Evolutionary conservation across 192 early-diverging fungal species (phyloP).

Genomic region (Coemansia sp.): DNA sequence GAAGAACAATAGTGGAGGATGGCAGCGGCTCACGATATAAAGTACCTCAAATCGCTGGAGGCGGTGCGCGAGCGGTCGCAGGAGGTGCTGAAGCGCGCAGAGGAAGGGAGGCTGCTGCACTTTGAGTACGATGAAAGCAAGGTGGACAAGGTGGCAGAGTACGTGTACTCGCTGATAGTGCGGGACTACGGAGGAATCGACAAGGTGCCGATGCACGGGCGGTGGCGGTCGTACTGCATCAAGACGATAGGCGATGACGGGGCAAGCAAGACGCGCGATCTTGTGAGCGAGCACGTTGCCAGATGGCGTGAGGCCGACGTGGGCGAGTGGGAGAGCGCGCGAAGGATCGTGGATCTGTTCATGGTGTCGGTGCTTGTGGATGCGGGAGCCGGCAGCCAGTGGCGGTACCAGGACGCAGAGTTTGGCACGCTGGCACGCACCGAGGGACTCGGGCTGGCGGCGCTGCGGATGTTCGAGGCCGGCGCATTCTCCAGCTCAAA

Average conservation of each 20-base stretch:
- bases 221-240: slow-evolving; percentile 78
- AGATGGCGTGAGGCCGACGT: slow-evolving; percentile 25
- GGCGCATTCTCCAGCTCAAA: slow-evolving; percentile 74
- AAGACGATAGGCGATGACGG: slow-evolving; percentile 24
- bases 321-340: slow-evolving; percentile 56
- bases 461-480: slow-evolving; percentile 77
- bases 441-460: slow-evolving; percentile 86
- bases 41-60: slow-evolving; percentile 65
- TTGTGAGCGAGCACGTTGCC: slow-evolving; percentile 51
- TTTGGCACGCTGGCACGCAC: slow-evolving; percentile 63
- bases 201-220: slow-evolving; percentile 83
- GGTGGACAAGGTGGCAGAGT: slow-evolving; percentile 66
- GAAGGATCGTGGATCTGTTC: slow-evolving; percentile 80
- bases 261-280: slow-evolving; percentile 29
- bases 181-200: slow-evolving; percentile 68
- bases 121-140: slow-evolving; percentile 72
- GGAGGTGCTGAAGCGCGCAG: slow-evolving; percentile 61
- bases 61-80: slow-evolving; percentile 75
- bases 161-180: slow-evolving; percentile 65
- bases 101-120: slow-evolving; percentile 61
- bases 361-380: slow-evolving; percentile 90
- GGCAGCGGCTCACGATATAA: slow-evolving; percentile 22
- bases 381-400: slow-evolving; percentile 85
- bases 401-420: slow-evolving; percentile 65
- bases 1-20: not conserved